These are phyloP conservation scores for Fusarium temperatum DNA, from an alignment of 2,329 filamentous ascomycete genomes.

Conservation along the genomic window DNA sequence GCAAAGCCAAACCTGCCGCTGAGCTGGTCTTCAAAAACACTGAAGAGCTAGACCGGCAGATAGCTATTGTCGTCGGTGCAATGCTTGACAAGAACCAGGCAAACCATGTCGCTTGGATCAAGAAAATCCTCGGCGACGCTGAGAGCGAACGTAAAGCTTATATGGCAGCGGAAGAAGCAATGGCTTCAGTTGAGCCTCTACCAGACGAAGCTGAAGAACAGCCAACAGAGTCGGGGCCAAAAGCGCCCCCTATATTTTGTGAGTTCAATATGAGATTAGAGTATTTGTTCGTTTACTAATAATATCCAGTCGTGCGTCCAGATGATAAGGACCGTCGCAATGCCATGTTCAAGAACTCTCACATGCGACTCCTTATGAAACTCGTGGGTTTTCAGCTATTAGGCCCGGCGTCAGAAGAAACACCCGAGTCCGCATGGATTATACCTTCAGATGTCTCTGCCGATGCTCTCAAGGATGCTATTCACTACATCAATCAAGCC, in stretches of 20 bases:
- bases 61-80: constrained; percentile 81
- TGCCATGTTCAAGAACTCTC: constrained; percentile 88
- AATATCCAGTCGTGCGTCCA: constrained; percentile 63
- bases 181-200: constrained; percentile 51
- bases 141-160: constrained; percentile 79
- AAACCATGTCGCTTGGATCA: constrained; percentile 84
- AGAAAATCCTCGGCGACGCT: constrained; percentile 73
- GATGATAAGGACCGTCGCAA: constrained; percentile 72
- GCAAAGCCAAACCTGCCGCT: constrained; percentile 74
- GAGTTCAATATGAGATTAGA: constrained; percentile 23
- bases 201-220: constrained; percentile 47
- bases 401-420: constrained; percentile 68
- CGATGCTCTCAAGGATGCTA: constrained; percentile 70
- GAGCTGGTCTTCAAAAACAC: constrained; percentile 84
- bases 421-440: constrained; percentile 79
- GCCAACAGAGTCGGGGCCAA: constrained; percentile 39
- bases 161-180: constrained; percentile 75
- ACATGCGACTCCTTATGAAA: constrained; percentile 84
- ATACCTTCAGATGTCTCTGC: constrained; percentile 74
- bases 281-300: constrained; percentile 41
- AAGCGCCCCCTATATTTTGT: constrained; percentile 48
- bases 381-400: constrained; percentile 75
- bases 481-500: constrained; percentile 79
- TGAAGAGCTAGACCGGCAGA: constrained; percentile 73
- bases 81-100: constrained; percentile 82